Base-by-base conservation (phyloP, 176 grass and related monocot genomes). In the Poa annua region DNA sequence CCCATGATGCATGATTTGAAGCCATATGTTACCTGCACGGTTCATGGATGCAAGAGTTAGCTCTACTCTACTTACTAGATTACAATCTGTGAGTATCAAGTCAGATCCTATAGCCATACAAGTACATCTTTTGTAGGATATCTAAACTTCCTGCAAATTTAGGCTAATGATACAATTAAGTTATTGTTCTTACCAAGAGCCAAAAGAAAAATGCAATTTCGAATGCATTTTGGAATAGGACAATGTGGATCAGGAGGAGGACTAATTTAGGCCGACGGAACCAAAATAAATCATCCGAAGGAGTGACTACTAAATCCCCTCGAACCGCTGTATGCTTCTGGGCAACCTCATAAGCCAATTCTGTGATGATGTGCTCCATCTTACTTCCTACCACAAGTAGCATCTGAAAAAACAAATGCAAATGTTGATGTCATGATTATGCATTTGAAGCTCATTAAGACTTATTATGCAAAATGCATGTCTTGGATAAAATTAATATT, bases 181-280 rank as follows among this genome's bases (percentile, higher is more conserved):
- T 29, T 39, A 17, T 77, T 76, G 4, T 66, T 71, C 88, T 90
- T 84, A 93, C 96, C 89, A 88, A 25, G 38, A 95, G 62, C 90
- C 92, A 98, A 59, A 98, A 92, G 89, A 93, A 95, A 32, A 86
- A 85, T 81, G 96, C 89, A 75, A 98, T 83, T 80, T 98, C 85
- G 63, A 95, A 97, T 49, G 90, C 90, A 66, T 97, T 97, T 57
- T 94, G 84, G 68, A 98, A 95, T 24, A 93, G 84, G 49, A 91
- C 75, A 36, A 98, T 76, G 52, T 98, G 96, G 42, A 98, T 91
- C 86, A 98, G 62, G 21, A 88, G 21, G n/a, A 95, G 87, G 19
- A 98, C 85, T n/a, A 98, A 74, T 83, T 93, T 88, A 15, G 92
- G 96, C 5, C 8, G 51, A 1, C 39, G 66, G 29, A 95, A 98